Evolutionary conservation across 2,329 filamentous ascomycete species (phyloP).

Genomic region (Diaporthe sp.): DNA sequence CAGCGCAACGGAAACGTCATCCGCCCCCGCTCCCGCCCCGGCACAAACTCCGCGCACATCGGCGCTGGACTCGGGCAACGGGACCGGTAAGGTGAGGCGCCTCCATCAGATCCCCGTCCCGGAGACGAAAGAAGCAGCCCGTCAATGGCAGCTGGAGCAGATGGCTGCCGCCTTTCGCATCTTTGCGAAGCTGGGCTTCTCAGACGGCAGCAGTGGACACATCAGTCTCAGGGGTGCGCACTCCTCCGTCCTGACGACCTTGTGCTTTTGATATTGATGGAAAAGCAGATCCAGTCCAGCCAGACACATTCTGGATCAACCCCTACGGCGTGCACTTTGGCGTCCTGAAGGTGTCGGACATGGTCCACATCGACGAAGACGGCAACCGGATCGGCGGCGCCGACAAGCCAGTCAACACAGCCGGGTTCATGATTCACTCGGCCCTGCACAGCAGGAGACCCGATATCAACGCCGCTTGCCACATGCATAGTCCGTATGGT

Average conservation of each 20-base stretch:
- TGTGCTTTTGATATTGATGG: no score
- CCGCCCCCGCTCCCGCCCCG: no score
- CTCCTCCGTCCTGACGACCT: no score
- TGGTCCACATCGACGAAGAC: slow-evolving; percentile 70
- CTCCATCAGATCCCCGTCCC: slow-evolving; percentile 6
- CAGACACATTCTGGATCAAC: slow-evolving; percentile 59
- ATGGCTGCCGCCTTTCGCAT: slow-evolving; percentile 59
- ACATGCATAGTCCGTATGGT: slow-evolving; percentile 71
- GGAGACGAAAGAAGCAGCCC: slow-evolving; percentile 35
- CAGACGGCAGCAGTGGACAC: slow-evolving; percentile 58
- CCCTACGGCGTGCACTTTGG: slow-evolving; percentile 73
- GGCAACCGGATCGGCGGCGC: slow-evolving; percentile 70
- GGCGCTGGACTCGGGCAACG: no score
- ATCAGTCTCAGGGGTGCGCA: slow-evolving; percentile 50
- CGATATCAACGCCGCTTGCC: slow-evolving; percentile 73
- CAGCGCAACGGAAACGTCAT: no score
- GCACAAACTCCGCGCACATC: no score
- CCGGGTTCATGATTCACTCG: slow-evolving; percentile 76
- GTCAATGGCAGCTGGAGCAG: slow-evolving; percentile 51
- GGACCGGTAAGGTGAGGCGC: neutral
- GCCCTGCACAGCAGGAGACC: slow-evolving; percentile 72
- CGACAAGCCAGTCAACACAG: slow-evolving; percentile 72
- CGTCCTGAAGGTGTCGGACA: slow-evolving; percentile 71
- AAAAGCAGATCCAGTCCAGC: slow-evolving; percentile 42
- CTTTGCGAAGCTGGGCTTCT: slow-evolving; percentile 57